phyloP scores from a whole-genome alignment of 768 basidiomycete genomes.

The Tricholomella constricta region DNA sequence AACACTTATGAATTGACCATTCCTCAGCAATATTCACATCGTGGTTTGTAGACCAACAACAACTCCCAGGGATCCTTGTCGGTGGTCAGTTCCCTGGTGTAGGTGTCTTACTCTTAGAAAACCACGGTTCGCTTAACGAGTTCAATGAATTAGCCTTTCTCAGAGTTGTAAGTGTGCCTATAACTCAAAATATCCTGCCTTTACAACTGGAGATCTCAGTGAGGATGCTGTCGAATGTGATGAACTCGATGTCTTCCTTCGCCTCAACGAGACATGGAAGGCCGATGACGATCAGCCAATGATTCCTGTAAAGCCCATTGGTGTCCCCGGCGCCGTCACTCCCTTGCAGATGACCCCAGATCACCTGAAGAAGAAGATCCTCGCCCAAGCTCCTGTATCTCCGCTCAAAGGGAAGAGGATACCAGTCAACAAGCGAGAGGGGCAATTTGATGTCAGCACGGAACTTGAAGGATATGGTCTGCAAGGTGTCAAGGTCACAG shows the following conservation, averaged over 20 bases:
- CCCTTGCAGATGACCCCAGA: slow-evolving; percentile 84
- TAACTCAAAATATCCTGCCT: slow-evolving; percentile 5
- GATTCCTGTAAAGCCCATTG: slow-evolving; percentile 62
- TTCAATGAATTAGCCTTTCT: slow-evolving; percentile 52
- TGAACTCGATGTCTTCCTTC: slow-evolving; percentile 71
- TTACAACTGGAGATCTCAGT: slow-evolving; percentile 35
- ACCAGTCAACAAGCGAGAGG: slow-evolving; percentile 58
- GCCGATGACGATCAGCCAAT: slow-evolving; percentile 62
- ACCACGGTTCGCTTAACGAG: slow-evolving; percentile 8
- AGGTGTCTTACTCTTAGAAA: slow-evolving; percentile 29
- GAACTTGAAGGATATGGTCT: slow-evolving; percentile 71
- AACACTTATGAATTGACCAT: slow-evolving; percentile 13
- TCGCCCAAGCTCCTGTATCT: slow-evolving; percentile 41
- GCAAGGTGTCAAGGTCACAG: slow-evolving; percentile 75
- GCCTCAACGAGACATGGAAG: slow-evolving; percentile 72
- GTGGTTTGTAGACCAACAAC: slow-evolving; percentile 65
- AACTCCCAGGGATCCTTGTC: slow-evolving; percentile 81
- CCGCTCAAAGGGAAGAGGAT: slow-evolving; percentile 43
- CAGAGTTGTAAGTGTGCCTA: slow-evolving; percentile 61
- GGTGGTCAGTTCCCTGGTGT: slow-evolving; percentile 80
- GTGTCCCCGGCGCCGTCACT: slow-evolving; percentile 76
- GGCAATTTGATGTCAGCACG: slow-evolving; percentile 64
- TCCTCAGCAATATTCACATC: not conserved
- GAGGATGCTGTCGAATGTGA: slow-evolving; percentile 85
- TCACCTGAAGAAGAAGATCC: slow-evolving; percentile 59